Evolutionary conservation across 164 flowering plant species (phyloP), one percentile per base, ranked within the genome.

Genomic region (Vitis labrusca): DNA sequence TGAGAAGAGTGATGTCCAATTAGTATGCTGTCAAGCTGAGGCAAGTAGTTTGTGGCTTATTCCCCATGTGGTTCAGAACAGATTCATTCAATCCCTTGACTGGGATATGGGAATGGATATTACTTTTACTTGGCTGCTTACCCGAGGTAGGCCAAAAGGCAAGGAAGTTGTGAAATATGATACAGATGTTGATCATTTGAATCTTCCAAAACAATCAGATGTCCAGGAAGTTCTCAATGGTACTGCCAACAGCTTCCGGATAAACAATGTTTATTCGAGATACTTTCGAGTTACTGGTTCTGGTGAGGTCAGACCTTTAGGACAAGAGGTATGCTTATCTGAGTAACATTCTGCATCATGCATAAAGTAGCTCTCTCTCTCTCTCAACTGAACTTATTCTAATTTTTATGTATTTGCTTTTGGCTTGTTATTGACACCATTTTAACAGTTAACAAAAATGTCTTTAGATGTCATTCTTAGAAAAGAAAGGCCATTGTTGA

Each of bases 11-110:
- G 99, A 96, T 73, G 85, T 96, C 71, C 99, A 96, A 80, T 74
- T 96, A 64, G 86, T 96, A 56, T 93, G 98, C 79, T 96, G 99
- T 74, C 90, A 93, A 79, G 83, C 95, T 73, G 98, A 93, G 86
- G 93, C 99, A 16, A 96, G 89, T 71, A 65, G 80, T 29, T 66
- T 85, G 72, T 96, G 99, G 99, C 81, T 86, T 70, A 86, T 96
- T 63, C 98, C 99, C 9, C 67, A 72, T 63, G 77, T 84, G 63
- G 98, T 93, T 73, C 94, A 83, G 79, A 63, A 58, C 44, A 89
- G 84, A 81, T 89, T 91, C 71, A 73, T 84, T 56, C 79, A 76
- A 53, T 86, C 97, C 67, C 86, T 93, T 49, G 73, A 82, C 13
- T n/a, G 48, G 79, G 66, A 80, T 10, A 55, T 5, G 37, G 76